phyloP scores from a whole-genome alignment of 176 grass and related monocot genomes.

The Microstegium vimineum region DNA sequence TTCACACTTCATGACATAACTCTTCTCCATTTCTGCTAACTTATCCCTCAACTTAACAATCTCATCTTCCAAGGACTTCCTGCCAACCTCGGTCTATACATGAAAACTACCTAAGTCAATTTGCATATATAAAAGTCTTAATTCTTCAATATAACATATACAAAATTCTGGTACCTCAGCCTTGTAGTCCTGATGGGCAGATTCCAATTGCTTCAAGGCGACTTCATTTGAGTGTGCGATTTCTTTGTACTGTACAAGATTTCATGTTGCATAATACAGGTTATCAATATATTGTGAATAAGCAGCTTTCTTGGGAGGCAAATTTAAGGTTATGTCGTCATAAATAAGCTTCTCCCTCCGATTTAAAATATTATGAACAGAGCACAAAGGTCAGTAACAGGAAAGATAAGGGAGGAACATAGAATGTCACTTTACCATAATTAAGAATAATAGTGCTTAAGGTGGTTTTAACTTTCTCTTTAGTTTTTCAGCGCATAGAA shows the following conservation, averaged over 20 bases:
- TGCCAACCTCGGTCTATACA: constrained; percentile 65
- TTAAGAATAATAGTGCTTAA: neutral
- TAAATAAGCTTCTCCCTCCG: neutral
- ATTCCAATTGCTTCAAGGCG: constrained; percentile 90
- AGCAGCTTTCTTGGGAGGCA: neutral
- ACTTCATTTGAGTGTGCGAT: constrained; percentile 89
- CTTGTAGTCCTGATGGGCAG: constrained; percentile 74
- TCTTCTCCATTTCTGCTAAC: constrained; percentile 74
- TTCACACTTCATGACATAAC: constrained; percentile 72
- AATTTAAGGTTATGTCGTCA: neutral
- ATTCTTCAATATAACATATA: constrained; percentile 6
- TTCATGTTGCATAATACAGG: constrained; percentile 20
- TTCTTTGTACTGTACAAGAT: constrained; percentile 89
- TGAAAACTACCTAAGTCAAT: constrained; percentile 19
- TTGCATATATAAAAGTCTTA: neutral
- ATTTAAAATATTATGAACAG: neutral
- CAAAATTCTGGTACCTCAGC: constrained; percentile 54
- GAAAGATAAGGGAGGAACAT: neutral
- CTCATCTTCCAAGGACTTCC: constrained; percentile 68
- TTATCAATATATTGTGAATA: constrained; percentile 17
- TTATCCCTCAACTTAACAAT: constrained; percentile 68
- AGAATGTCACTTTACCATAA: neutral
- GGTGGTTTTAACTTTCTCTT: neutral
- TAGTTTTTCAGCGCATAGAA: neutral
- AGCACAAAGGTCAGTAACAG: neutral